phyloP scores from a whole-genome alignment of 768 basidiomycete genomes.

The Kwoniella dejecticola region DNA sequence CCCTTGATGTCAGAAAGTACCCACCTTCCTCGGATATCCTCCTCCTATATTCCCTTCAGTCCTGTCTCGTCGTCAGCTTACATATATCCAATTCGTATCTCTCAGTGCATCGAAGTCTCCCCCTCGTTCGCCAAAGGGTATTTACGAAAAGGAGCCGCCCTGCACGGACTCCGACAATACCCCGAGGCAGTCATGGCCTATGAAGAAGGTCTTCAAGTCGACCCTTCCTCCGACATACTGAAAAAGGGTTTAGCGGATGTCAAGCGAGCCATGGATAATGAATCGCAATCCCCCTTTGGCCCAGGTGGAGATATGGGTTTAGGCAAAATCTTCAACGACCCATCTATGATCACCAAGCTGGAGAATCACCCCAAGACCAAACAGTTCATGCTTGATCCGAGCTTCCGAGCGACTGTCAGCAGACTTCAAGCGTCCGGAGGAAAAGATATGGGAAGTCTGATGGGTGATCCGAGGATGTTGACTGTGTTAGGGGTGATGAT shows the following conservation, averaged over 20 bases:
- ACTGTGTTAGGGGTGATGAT: constrained; percentile 83
- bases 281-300: constrained; percentile 23
- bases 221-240: constrained; percentile 73
- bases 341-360: constrained; percentile 77
- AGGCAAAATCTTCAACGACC: constrained; percentile 78
- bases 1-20: no score
- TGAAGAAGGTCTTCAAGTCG: constrained; percentile 75
- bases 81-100: neutral
- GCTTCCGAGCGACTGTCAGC: constrained; percentile 70
- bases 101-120: constrained; percentile 74
- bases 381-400: constrained; percentile 78
- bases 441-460: constrained; percentile 58
- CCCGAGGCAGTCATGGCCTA: constrained; percentile 84
- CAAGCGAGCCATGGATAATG: constrained; percentile 67
- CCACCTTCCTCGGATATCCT: no score
- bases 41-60: no score
- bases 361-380: constrained; percentile 82
- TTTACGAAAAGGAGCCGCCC: constrained; percentile 86
- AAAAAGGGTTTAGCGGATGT: constrained; percentile 89
- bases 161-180: constrained; percentile 77
- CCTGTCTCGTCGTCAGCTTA: neutral
- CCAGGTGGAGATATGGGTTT: constrained; percentile 66
- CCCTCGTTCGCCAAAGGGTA: constrained; percentile 87
- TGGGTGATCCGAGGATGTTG: constrained; percentile 84
- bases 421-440: constrained; percentile 44